These are phyloP conservation scores for Thelonectria blattea DNA, from an alignment of 2,329 filamentous ascomycete species.

Conservation along the genomic window DNA sequence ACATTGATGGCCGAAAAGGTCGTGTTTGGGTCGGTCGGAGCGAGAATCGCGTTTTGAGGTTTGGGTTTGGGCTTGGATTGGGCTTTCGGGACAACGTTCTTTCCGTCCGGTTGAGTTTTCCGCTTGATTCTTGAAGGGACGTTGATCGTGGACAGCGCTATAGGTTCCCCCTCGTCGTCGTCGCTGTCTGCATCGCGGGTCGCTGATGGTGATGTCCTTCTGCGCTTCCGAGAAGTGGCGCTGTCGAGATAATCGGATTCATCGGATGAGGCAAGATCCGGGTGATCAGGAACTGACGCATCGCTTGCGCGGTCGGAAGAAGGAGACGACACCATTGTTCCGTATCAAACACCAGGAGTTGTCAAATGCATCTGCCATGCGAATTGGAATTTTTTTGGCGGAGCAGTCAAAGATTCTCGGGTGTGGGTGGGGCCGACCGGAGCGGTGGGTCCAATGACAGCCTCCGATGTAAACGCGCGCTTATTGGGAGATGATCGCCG, in stretches of 20 bases:
- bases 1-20: slow-evolving; percentile 77
- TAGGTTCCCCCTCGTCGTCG: slow-evolving; percentile 42
- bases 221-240: slow-evolving; percentile 52
- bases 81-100: slow-evolving; percentile 28
- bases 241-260: slow-evolving; percentile 59
- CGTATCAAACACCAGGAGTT: slow-evolving; percentile 32
- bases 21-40: slow-evolving; percentile 61
- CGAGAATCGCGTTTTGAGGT: slow-evolving; percentile 49
- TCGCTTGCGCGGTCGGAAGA: slow-evolving; percentile 27
- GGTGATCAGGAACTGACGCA: slow-evolving; percentile 22
- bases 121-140: slow-evolving; percentile 61
- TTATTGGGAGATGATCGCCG: slow-evolving; percentile 27
- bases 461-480: slow-evolving; percentile 37
- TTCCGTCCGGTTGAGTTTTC: slow-evolving; percentile 37
- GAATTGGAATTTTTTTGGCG: slow-evolving; percentile 37
- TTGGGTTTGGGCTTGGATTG: slow-evolving; percentile 11
- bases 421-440: slow-evolving; percentile 17
- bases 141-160: slow-evolving; percentile 50
- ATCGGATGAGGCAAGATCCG: slow-evolving; percentile 33
- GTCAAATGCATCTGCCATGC: slow-evolving; percentile 24
- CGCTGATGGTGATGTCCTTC: slow-evolving; percentile 44
- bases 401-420: slow-evolving; percentile 33
- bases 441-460: slow-evolving; percentile 23
- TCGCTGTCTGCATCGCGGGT: slow-evolving; percentile 37
- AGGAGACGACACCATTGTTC: slow-evolving; percentile 30